Evolutionary conservation across 2,329 filamentous ascomycete genomes (phyloP).

Genomic region (Basipetospora sp.): DNA sequence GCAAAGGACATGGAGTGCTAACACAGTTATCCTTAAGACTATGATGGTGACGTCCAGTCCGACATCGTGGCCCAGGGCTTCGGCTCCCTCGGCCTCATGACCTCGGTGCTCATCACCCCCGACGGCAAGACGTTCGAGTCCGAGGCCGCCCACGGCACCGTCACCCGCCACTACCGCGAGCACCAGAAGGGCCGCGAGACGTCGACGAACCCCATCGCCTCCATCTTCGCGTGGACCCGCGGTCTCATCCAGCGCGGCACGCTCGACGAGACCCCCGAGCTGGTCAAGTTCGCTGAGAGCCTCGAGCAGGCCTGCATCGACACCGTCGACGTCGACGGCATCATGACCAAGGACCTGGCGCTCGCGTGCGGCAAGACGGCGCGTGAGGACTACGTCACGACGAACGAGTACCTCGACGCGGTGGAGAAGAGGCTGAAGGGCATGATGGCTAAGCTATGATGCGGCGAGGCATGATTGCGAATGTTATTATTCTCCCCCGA

Average conservation of each 20-base stretch:
- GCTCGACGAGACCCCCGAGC: conserved; percentile 81
- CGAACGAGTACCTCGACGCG: conserved; percentile 76
- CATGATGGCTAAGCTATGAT: conserved; percentile 32
- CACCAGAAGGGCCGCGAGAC: conserved; percentile 97
- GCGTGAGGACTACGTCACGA: conserved; percentile 77
- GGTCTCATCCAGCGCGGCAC: conserved; percentile 85
- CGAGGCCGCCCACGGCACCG: conserved; percentile 93
- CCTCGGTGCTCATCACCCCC: conserved; percentile 88
- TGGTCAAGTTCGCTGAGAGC: conserved; percentile 78
- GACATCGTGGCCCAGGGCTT: conserved; percentile 97
- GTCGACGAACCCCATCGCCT: conserved; percentile 95
- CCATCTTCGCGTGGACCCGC: conserved; percentile 97
- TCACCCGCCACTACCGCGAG: conserved; percentile 96
- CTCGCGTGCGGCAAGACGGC: conserved; percentile 80
- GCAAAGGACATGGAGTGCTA: conserved; percentile 3
- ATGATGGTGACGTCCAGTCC: conserved; percentile 96
- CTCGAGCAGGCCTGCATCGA: conserved; percentile 89
- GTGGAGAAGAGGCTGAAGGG: conserved; percentile 81
- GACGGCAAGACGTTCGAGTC: conserved; percentile 95
- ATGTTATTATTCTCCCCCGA: no score
- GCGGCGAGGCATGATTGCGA: no score
- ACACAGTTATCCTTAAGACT: conserved; percentile 47
- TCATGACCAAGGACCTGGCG: conserved; percentile 99
- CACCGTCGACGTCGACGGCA: conserved; percentile 79
- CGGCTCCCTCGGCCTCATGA: conserved; percentile 96